Evolutionary conservation across 345 rosid genomes (phyloP), one percentile per base, ranked within the genome.

Genomic region (Camelina hispida): DNA sequence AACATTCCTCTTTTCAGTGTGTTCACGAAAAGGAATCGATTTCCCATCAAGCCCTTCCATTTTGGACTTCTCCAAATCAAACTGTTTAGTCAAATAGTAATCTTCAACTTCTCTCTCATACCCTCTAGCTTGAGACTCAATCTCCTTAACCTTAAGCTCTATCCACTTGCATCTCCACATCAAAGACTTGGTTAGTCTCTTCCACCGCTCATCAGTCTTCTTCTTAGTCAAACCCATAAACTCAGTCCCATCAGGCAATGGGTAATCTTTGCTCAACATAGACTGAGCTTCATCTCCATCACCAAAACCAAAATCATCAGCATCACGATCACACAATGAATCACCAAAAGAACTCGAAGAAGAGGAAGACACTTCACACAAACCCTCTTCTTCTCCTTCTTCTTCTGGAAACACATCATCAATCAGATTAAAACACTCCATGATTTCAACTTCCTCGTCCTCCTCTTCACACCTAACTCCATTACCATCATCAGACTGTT

Each of bases 121-220:
- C 72, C 23, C 71, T 59, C 22, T 74, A 56, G 88, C 85, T 81
- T 75, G 92, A 50, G 84, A 80, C 69, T 82, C 80, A 23, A 89
- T 40, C 71, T 87, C 86, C 56, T 72, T 88, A 59, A 85, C 80
- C 73, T 80, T 89, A 66, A 91, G 76, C 75, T 93, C 97, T 48
- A 86, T 54, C 97, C 95, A 84, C 81, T 85, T 88, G 64, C 92
- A 91, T 14, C 89, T 80, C 98, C 97, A 91, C 87, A 50, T 73
- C 13, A 89, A 32, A 53, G 97, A 90, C 66, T 66, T 85, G 76
- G 82, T 74, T 66, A 87, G 87, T 65, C 69, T 77, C 79, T 80
- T 81, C 97, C 97, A 93, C 35, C 83, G 86, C 84, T 86, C 87
- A 0, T 84, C 84, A 69, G 86, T 54, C 92, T 84, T 88, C 80